Conservation (phyloP, 2,329 filamentous ascomycete species). For the Colletotrichum incanum region DNA sequence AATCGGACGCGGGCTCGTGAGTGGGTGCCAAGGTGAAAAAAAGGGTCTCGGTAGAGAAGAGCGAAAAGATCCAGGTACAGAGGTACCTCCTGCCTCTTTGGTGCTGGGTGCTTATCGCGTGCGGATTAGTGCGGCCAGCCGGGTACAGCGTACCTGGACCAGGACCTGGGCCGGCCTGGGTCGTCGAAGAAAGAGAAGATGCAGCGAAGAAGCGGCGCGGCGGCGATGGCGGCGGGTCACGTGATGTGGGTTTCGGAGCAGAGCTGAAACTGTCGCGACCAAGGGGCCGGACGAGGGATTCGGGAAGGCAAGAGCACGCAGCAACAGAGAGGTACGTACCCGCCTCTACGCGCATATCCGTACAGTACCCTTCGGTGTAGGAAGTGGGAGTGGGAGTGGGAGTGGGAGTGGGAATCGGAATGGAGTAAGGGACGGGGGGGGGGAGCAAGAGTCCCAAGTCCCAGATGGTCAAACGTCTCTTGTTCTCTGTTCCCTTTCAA, state of each 20-base stretch:
- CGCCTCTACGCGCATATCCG: neutral
- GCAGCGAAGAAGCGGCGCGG: conserved; percentile 2
- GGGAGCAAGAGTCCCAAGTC: conserved; percentile 29
- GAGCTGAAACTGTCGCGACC: conserved; percentile 41
- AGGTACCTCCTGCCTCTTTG: conserved; percentile 11
- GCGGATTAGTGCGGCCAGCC: neutral
- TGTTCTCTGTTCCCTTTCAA: conserved; percentile 20
- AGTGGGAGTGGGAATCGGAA: neutral
- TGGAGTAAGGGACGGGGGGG: conserved; percentile 5
- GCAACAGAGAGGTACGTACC: neutral
- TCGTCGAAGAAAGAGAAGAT: neutral
- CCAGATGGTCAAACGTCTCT: conserved; percentile 43
- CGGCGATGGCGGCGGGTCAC: conserved; percentile 18
- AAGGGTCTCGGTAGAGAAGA: conserved; percentile 5
- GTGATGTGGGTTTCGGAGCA: conserved; percentile 41
- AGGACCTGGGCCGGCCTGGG: neutral
- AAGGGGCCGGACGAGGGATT: conserved; percentile 36
- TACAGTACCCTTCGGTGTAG: neutral
- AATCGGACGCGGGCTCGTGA: neutral
- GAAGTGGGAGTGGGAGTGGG: neutral
- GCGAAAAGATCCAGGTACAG: neutral
- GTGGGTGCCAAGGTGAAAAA: conserved; percentile 11
- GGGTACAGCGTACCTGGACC: conserved; percentile 2
- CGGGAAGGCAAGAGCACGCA: neutral
- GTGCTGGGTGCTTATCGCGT: conserved; percentile 16